Conservation (phyloP, 164 flowering plant species). For the Nymphaea thermarum region DNA sequence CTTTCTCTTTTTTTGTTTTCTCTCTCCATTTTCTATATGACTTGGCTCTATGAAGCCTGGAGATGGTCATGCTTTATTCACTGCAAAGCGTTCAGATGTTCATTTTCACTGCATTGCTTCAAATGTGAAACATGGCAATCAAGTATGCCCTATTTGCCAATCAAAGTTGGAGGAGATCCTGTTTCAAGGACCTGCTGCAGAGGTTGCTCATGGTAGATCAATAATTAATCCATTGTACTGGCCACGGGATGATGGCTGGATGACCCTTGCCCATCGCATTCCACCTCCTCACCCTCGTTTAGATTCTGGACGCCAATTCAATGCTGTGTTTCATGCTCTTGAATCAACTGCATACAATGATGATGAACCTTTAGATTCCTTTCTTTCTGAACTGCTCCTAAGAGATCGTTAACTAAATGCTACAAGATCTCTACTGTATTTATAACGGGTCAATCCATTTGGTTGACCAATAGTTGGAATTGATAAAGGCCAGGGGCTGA, state of each 20-base stretch:
- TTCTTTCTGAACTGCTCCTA: not conserved
- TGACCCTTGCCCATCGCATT: not conserved
- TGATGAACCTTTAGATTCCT: not conserved
- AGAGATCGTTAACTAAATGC: too few species aligned
- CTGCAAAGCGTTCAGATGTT: not conserved
- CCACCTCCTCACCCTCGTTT: not conserved
- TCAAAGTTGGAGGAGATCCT: not conserved
- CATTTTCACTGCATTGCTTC: constrained; percentile 2
- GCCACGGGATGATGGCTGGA: not conserved
- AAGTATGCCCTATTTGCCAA: not conserved
- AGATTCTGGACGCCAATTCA: not conserved
- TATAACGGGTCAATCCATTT: too few species aligned
- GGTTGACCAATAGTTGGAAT: too few species aligned
- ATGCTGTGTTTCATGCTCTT: not conserved
- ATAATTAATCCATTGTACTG: not conserved
- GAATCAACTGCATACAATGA: not conserved
- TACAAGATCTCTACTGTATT: too few species aligned
- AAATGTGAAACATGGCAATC: constrained; percentile 1
- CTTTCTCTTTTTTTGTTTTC: too few species aligned
- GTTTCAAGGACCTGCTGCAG: not conserved
- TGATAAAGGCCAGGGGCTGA: too few species aligned
- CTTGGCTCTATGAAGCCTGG: not conserved
- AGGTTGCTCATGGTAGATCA: not conserved
- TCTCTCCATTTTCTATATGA: too few species aligned
- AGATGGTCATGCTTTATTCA: not conserved